Conservation (phyloP, 192 early-diverging fungal genomes). For the Cetraspora pellucida region DNA sequence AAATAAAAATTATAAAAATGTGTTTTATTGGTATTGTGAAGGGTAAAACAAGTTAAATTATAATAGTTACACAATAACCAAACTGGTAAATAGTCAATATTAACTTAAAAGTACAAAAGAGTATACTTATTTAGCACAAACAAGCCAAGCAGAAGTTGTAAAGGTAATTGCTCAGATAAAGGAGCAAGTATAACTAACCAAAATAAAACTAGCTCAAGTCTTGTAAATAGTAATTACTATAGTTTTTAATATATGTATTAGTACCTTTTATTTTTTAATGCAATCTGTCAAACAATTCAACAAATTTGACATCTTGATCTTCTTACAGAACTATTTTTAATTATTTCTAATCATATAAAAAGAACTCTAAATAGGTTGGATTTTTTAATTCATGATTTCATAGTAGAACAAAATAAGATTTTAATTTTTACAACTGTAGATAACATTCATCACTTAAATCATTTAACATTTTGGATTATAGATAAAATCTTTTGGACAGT, state of each 20-base stretch:
- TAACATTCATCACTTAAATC: neutral
- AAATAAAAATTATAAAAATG: neutral
- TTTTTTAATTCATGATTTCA: neutral
- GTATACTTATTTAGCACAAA: constrained; percentile 3
- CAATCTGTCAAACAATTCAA: neutral
- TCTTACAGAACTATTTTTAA: neutral
- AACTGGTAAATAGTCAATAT: neutral
- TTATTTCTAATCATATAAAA: neutral
- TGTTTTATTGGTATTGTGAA: constrained; percentile 11
- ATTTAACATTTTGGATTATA: neutral
- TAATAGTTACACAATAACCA: neutral
- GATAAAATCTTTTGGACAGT: neutral
- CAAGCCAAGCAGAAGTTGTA: neutral
- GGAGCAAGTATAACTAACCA: neutral
- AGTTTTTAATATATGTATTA: neutral
- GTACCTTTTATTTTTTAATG: neutral
- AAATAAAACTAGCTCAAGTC: neutral
- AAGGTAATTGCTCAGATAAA: neutral
- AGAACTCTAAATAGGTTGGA: neutral
- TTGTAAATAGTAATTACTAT: neutral
- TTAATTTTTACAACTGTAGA: neutral
- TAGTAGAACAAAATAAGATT: neutral
- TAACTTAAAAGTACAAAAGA: neutral
- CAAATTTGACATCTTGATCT: neutral
- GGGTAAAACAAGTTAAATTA: neutral